These are phyloP conservation scores for Stachybotrys elegans DNA, from an alignment of 2,329 filamentous ascomycete genomes.

Conservation along the genomic window DNA sequence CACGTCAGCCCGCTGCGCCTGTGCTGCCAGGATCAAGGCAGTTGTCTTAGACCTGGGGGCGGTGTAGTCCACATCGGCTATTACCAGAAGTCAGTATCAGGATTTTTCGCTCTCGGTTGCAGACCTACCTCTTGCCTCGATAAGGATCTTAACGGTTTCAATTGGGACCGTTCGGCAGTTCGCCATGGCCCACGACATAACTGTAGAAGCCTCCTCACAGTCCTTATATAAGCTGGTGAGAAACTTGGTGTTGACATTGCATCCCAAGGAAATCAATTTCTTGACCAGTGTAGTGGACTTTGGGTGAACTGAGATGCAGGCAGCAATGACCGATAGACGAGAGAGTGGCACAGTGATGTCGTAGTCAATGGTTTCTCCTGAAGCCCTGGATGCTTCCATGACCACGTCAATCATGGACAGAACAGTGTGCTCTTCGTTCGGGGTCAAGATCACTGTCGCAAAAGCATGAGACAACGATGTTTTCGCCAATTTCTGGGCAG, in stretches of 20 bases:
- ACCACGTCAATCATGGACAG: not conserved
- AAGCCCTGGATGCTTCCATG: not conserved
- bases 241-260: not conserved
- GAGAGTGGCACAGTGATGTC: not conserved
- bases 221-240: not conserved
- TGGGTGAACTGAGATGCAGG: not conserved
- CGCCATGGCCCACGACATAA: not conserved
- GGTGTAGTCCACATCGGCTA: not conserved
- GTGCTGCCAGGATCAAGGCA: not conserved
- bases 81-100: not conserved
- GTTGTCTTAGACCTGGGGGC: not conserved
- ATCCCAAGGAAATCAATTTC: not conserved
- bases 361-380: not conserved
- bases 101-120: not conserved
- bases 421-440: not conserved
- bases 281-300: not conserved
- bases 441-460: not conserved
- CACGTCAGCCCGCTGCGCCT: not conserved
- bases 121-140: not conserved
- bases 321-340: not conserved
- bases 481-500: not conserved
- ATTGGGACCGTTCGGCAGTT: not conserved
- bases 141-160: not conserved
- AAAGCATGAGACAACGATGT: not conserved
- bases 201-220: not conserved